Evolutionary conservation across 371 early-diverging fungal species (phyloP).

Genomic region (Rhizomucor pusillus): DNA sequence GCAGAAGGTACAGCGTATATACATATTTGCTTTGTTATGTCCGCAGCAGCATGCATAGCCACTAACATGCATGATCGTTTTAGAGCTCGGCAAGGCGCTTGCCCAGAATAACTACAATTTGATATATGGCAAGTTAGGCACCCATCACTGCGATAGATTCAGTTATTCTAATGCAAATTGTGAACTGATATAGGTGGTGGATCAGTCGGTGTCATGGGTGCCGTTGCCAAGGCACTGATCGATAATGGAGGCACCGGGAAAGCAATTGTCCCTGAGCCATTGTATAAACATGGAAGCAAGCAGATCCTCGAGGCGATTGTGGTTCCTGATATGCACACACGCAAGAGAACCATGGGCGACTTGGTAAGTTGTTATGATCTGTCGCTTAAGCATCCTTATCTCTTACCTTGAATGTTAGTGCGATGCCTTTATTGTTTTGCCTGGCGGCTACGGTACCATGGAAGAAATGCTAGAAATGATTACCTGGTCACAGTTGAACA

Average conservation of each 20-base stretch:
- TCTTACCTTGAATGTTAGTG: conserved; percentile 21
- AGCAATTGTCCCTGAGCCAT: conserved; percentile 75
- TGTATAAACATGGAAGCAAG: conserved; percentile 46
- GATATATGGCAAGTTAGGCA: conserved; percentile 66
- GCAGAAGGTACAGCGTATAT: conserved; percentile 44
- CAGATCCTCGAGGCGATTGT: conserved; percentile 59
- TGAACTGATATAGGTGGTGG: conserved; percentile 62
- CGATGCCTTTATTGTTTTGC: conserved; percentile 81
- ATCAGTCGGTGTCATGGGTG: conserved; percentile 76
- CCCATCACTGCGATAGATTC: not conserved
- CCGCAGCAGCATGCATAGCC: not conserved
- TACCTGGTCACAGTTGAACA: conserved; percentile 79
- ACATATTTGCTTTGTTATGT: not conserved
- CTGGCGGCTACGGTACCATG: conserved; percentile 72
- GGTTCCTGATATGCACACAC: conserved; percentile 82
- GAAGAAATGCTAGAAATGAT: conserved; percentile 86
- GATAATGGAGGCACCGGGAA: conserved; percentile 57
- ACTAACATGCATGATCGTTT: not conserved
- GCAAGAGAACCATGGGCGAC: conserved; percentile 79
- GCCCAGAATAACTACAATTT: conserved; percentile 62
- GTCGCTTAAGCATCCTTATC: not conserved
- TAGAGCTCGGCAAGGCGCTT: conserved; percentile 64
- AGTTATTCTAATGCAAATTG: not conserved
- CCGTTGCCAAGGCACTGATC: conserved; percentile 63
- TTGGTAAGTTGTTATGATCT: conserved; percentile 16